Conservation (phyloP, 2,329 filamentous ascomycete species). For the Tolypocladium nubicola region DNA sequence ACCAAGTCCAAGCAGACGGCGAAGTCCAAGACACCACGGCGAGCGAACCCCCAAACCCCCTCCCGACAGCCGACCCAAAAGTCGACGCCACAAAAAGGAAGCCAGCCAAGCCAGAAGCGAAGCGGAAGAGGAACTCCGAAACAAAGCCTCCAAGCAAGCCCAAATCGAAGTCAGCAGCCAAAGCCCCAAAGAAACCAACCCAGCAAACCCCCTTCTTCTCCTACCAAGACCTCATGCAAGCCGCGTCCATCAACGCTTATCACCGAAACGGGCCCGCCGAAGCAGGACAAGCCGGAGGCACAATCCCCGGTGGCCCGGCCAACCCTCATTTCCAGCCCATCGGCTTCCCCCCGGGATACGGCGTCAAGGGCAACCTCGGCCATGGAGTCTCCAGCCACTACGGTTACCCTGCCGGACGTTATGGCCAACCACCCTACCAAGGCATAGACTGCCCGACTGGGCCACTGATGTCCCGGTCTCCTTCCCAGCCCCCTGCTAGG, state of each 20-base stretch:
- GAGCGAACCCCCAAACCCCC: neutral
- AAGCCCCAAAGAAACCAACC: neutral
- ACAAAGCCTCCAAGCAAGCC: neutral
- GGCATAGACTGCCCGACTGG: neutral
- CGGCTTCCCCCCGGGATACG: neutral
- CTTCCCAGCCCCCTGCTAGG: neutral
- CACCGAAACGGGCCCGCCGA: neutral
- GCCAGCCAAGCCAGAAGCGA: neutral
- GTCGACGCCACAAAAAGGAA: neutral
- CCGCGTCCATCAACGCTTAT: neutral
- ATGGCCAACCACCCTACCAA: neutral
- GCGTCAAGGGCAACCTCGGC: neutral
- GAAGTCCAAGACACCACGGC: constrained; percentile 6
- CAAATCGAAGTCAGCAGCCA: neutral
- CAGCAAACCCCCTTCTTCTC: neutral
- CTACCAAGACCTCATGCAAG: neutral
- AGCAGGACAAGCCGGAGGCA: neutral
- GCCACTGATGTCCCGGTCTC: no score
- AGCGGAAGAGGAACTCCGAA: neutral
- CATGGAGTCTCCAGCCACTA: neutral
- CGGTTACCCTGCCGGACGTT: neutral
- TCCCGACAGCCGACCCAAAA: neutral
- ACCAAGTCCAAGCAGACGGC: constrained; percentile 16
- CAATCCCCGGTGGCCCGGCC: neutral
- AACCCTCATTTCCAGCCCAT: neutral